phyloP scores from a whole-genome alignment of 257 asterid genomes.

The Coffea eugenioides region DNA sequence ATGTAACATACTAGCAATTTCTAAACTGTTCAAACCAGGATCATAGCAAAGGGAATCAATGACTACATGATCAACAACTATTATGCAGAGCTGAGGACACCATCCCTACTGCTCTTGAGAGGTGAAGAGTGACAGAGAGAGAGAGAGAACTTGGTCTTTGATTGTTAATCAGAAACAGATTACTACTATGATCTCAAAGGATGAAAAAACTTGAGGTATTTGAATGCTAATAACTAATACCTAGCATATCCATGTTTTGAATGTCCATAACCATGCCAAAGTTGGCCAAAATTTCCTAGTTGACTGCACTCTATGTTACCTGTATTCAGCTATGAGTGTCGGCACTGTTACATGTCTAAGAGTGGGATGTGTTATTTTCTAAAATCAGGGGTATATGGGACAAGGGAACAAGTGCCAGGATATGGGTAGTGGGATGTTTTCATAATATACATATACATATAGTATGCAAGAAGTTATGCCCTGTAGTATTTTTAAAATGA shows the following conservation, averaged over 20 bases:
- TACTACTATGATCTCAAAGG: not conserved
- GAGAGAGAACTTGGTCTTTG: not conserved
- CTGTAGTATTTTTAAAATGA: no score
- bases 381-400: no score
- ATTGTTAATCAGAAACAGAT: not conserved
- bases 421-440: no score
- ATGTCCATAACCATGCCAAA: not conserved
- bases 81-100: not conserved
- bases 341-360: no score
- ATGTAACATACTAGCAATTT: not conserved
- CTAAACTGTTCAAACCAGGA: not conserved
- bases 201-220: not conserved
- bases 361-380: no score
- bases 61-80: not conserved
- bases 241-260: not conserved
- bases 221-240: not conserved
- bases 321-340: no score
- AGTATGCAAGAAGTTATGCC: no score
- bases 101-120: not conserved
- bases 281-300: not conserved
- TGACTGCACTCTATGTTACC: not conserved
- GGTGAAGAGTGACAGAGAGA: no score
- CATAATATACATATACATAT: no score
- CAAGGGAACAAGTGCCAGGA: no score
- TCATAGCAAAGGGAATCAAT: not conserved